These are phyloP conservation scores for Thalassiosira livingstoniorum DNA, from an alignment of 352 stramenopile genomes.

Conservation along the genomic window DNA sequence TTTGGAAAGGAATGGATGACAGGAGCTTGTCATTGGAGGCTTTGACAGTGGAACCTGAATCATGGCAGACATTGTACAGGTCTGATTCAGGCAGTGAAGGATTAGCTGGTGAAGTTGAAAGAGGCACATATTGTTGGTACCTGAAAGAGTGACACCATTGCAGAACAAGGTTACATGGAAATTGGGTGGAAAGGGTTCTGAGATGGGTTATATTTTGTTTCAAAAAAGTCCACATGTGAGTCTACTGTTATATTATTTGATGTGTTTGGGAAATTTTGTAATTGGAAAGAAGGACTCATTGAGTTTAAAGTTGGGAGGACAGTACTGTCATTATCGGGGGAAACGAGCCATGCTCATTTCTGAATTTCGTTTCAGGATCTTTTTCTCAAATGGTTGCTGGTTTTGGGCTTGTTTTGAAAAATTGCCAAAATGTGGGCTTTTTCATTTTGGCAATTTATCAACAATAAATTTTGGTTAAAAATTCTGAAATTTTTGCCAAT, in stretches of 20 bases:
- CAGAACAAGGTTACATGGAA: neutral
- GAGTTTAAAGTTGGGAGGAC: constrained; percentile 7
- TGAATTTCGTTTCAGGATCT: no score
- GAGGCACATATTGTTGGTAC: constrained; percentile 6
- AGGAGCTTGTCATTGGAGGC: no score
- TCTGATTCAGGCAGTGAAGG: neutral
- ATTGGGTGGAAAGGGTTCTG: constrained; percentile 23
- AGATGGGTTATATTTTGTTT: constrained; percentile 9
- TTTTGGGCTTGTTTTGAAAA: no score
- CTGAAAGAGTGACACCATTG: neutral
- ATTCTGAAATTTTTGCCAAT: no score
- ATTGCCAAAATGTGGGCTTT: no score
- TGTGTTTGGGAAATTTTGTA: constrained; percentile 11
- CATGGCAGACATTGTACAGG: neutral
- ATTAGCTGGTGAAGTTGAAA: neutral
- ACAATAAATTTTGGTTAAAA: no score
- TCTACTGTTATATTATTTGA: constrained; percentile 6
- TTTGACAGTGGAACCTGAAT: no score
- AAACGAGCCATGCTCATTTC: no score
- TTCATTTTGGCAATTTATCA: no score
- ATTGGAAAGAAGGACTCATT: constrained; percentile 7
- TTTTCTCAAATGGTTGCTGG: no score
- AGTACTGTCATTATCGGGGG: no score
- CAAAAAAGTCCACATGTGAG: constrained; percentile 21
- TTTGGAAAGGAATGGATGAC: no score